These are phyloP conservation scores for Sarcocystis neurona DNA, from an alignment of 169 alveolate genomes.

Conservation along the genomic window DNA sequence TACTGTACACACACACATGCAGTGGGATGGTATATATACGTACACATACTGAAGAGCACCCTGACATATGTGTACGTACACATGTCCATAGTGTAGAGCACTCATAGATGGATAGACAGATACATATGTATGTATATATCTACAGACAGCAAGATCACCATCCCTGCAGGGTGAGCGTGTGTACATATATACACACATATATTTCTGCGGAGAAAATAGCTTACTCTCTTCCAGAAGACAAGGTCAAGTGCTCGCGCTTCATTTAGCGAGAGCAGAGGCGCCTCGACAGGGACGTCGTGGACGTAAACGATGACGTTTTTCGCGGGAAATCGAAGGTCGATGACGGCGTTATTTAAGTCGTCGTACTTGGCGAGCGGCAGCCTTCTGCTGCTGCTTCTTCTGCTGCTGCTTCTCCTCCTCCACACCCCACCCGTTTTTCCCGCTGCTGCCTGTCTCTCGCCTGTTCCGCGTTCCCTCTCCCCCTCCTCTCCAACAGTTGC, in stretches of 20 bases:
- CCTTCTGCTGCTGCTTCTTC: neutral
- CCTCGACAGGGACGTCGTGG: conserved; percentile 6
- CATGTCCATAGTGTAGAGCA: neutral
- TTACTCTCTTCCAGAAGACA: conserved; percentile 10
- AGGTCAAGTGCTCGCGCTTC: neutral
- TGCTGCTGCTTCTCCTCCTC: neutral
- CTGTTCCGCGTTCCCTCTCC: neutral
- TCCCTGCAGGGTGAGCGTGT: neutral
- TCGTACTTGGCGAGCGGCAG: conserved; percentile 5
- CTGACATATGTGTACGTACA: neutral
- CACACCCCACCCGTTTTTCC: neutral
- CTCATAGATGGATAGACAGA: neutral
- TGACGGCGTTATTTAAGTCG: neutral
- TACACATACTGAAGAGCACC: too few species aligned
- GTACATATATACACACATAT: neutral
- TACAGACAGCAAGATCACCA: neutral
- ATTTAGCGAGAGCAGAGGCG: neutral
- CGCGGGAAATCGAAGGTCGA: conserved; percentile 13
- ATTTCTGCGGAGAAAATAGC: neutral
- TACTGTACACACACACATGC: too few species aligned
- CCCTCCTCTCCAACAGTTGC: neutral
- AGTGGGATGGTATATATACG: too few species aligned
- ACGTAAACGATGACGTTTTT: neutral
- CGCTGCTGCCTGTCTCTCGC: neutral
- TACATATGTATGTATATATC: neutral